These are phyloP conservation scores for Tolypocladium capitatum DNA, from an alignment of 2,329 filamentous ascomycete genomes.

Conservation along the genomic window DNA sequence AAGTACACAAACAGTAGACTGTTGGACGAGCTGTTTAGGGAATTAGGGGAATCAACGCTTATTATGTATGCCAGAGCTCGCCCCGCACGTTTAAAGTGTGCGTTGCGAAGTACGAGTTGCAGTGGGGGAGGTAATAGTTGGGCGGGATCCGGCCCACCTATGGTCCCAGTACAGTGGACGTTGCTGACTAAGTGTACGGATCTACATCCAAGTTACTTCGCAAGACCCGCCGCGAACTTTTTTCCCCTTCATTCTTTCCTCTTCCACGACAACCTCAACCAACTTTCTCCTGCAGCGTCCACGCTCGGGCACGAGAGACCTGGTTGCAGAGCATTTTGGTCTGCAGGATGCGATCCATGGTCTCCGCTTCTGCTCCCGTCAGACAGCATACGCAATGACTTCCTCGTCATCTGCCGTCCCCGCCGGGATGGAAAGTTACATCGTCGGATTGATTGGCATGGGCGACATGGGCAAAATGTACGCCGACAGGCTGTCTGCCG, in stretches of 20 bases:
- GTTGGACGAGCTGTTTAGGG: neutral
- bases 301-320: neutral
- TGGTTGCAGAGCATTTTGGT: neutral
- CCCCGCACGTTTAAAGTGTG: too few relatives aligned
- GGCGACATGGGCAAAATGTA: conserved; percentile 99
- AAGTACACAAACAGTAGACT: neutral
- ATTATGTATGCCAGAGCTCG: too few relatives aligned
- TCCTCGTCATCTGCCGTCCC: conserved; percentile 16
- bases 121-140: too few relatives aligned
- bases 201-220: too few relatives aligned
- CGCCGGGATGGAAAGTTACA: conserved; percentile 50
- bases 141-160: too few relatives aligned
- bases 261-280: neutral
- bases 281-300: neutral
- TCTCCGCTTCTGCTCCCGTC: conserved; percentile 10
- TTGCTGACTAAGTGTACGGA: too few relatives aligned
- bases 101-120: too few relatives aligned
- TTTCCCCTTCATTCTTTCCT: conserved; percentile 7
- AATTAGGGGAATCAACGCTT: too few relatives aligned
- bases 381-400: conserved; percentile 17
- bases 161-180: too few relatives aligned
- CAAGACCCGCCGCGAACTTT: conserved; percentile 1
- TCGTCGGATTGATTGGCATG: conserved; percentile 94
- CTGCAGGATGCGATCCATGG: conserved; percentile 15
- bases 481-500: conserved; percentile 70